These are phyloP conservation scores for Phyllosticta citriasiana DNA, from an alignment of 2,329 filamentous ascomycete genomes.

Conservation along the genomic window DNA sequence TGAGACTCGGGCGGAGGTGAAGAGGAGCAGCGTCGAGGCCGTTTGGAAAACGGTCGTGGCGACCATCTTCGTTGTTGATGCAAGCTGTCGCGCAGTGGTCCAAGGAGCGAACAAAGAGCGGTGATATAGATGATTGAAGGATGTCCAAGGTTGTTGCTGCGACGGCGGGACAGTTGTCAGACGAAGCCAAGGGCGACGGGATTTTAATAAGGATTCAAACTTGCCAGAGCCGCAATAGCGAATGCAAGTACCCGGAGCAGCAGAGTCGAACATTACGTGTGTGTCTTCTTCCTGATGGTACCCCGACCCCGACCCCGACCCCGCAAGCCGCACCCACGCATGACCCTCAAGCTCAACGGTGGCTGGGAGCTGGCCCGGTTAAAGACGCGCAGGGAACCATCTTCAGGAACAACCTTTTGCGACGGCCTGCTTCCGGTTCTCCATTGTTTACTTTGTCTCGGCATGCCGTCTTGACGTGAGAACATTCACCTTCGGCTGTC, in stretches of 20 bases:
- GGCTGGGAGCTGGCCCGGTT: background rate
- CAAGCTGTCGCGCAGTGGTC: background rate
- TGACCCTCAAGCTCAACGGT: background rate
- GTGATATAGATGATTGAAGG: background rate
- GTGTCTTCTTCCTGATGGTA: background rate
- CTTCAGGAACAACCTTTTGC: background rate
- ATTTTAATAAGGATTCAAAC: background rate
- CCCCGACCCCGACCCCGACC: background rate
- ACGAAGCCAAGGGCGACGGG: background rate
- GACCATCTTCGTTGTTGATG: conserved; percentile 1
- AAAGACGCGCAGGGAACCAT: background rate
- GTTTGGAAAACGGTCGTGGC: background rate
- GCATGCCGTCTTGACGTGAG: background rate
- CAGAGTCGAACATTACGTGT: background rate
- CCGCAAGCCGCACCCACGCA: background rate
- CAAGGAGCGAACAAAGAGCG: background rate
- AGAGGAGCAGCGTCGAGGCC: background rate
- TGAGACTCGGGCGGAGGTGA: background rate
- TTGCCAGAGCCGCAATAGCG: background rate
- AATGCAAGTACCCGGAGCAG: background rate
- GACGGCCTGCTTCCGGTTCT: background rate
- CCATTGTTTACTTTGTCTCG: background rate
- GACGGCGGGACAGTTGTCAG: background rate
- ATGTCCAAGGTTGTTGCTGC: background rate
- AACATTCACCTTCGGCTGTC: no score